Evolutionary conservation across 345 rosid genomes (phyloP), one percentile per base, ranked within the genome.

Genomic region (Populus tremula): DNA sequence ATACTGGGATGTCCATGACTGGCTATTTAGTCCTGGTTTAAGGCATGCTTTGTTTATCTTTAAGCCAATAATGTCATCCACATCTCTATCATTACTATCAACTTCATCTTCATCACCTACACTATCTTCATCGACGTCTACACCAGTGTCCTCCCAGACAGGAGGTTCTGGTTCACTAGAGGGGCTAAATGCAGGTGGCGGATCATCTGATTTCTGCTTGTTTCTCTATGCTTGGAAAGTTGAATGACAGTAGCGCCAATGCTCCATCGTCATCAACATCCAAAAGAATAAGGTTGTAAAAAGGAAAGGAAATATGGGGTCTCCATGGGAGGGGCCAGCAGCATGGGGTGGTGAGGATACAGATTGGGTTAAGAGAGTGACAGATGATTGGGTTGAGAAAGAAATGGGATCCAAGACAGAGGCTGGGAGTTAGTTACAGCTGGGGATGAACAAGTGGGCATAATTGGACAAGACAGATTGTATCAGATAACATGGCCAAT

Each of bases 1-100:
- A 31, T 89, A 85, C 33, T 91, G 95, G 95, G 95, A 91, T 78
- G 92, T 91, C 20, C 95, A 91, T 77, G 95, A 91, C 68, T 91
- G 93, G 95, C 81, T 91, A 5, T 91, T 91, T 41, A 85, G 83
- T 78, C 92, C 92, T 5, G 92, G 94, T 18, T 81, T 88, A 79
- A 85, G 91, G 84, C 90, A 88, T 78, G 95, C 90, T 31, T 61
- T 89, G 77, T 91, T 91, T 65, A 89, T 88, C 70, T 87, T 91
- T 75, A 91, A 89, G 80, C 93, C 93, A 69, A 61, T 77, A 33
- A 8, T 78, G 36, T 33, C 89, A 79, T 66, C 81, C 76, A 1
- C 56, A 10, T 63, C 45, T 67, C 69, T 78, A 71, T 83, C 79
- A 47, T 74, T 76, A 54, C 68, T 67, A 54, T 81, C 88, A 21